phyloP scores from a whole-genome alignment of 2,329 filamentous ascomycete species.

The Colletotrichum magnum region DNA sequence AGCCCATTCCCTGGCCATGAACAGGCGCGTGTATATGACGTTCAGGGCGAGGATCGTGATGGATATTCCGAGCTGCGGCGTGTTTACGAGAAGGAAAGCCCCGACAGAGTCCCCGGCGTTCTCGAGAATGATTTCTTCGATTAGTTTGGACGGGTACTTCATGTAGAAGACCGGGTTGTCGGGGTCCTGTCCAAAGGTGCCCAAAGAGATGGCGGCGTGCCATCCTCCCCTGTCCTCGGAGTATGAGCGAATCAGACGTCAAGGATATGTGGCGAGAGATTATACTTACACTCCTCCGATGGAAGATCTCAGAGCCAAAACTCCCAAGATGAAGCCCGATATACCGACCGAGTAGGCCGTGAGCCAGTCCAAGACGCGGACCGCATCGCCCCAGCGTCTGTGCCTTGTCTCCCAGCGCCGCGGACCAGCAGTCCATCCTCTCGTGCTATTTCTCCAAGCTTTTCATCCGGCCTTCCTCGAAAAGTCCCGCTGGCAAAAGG shows the following conservation, averaged over 20 bases:
- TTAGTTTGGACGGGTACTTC: neutral
- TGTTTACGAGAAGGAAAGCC: neutral
- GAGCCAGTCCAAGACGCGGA: slow-evolving; percentile 7
- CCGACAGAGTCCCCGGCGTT: neutral
- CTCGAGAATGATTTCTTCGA: neutral
- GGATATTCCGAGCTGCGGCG: slow-evolving; percentile 10
- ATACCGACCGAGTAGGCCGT: neutral
- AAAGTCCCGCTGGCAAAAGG: slow-evolving; percentile 11
- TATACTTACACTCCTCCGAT: neutral
- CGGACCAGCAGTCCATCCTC: neutral
- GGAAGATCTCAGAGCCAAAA: too few relatives aligned
- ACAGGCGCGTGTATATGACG: slow-evolving; percentile 19
- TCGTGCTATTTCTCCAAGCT: neutral
- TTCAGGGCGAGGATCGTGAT: slow-evolving; percentile 3
- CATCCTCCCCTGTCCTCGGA: neutral
- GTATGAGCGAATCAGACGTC: too few relatives aligned
- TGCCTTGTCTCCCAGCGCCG: neutral
- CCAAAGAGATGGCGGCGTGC: neutral
- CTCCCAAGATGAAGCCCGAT: neutral
- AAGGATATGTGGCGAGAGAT: too few relatives aligned
- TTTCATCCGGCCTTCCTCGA: neutral
- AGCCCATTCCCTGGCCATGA: slow-evolving; percentile 15
- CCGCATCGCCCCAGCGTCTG: neutral
- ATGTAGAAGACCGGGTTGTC: neutral
- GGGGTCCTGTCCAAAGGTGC: slow-evolving; percentile 2